Base-by-base conservation (phyloP, 139 green algal genomes). In the Klebsormidium nitens region DNA sequence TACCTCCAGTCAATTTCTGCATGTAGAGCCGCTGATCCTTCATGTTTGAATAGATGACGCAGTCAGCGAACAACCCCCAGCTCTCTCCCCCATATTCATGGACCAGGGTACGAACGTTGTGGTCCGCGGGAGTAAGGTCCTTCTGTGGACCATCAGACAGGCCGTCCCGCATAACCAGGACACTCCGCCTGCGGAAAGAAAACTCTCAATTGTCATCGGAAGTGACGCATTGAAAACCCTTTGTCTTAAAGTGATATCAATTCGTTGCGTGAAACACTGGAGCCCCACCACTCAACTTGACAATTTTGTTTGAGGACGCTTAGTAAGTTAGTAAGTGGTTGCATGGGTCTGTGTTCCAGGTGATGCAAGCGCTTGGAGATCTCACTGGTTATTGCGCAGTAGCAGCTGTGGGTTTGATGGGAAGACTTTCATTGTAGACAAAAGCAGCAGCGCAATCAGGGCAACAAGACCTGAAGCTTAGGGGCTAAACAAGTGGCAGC, bases 31-130 rank as follows among this genome's bases (percentile, higher is more conserved):
- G 63, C 74, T 92, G 86, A 64, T 90, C 84, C 26, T 83, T 82
- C 71, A 90, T 90, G 74, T 93, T 92, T 39, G 72, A 82, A 65
- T 87, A 93, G 69, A 84, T 85, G 2, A 84, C 65, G n/a, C 59
- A 55, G 1, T 63, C 72, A 1, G 64, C 40, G 48, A 38, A 55
- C 11, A 71, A 58, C 3, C 35, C 11, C 58, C 79, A 86, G 0
- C 84, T 79, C n/a, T 79, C 85, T 23, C 87, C 87, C 31, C 84
- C 84, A 56, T 89, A 89, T 69, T 89, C 84, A 63, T 89, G 86
- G 67, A 92, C 88, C 0, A 79, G 77, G 0, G 85, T 92, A 34
- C 87, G 81, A 36, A 89, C 84, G 66, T 90, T 89, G 50, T 90
- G 79, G 36, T 78, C 83, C 29, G 48, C 69, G 19, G 83, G 82